phyloP scores from a whole-genome alignment of 345 rosid genomes.

The Brassica rapa region DNA sequence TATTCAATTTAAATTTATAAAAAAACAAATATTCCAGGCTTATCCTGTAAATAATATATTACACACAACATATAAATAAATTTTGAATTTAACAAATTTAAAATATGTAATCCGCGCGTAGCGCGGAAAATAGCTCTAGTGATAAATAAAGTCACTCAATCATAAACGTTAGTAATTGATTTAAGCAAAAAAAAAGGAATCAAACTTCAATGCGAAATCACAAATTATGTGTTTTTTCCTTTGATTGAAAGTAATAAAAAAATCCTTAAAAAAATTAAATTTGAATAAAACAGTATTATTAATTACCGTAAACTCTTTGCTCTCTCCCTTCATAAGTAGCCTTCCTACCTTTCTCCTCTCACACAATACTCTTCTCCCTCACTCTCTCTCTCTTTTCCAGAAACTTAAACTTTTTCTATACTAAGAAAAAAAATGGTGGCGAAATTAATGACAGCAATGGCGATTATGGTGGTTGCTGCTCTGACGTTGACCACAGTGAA shows the following conservation, averaged over 20 bases:
- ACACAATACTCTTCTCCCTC: constrained; percentile 4
- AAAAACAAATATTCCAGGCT: too few species aligned
- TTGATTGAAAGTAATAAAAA: not conserved
- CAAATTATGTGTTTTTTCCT: not conserved
- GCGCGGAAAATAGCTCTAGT: not conserved
- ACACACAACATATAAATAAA: too few species aligned
- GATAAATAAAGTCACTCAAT: not conserved
- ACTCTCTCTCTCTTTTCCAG: not conserved
- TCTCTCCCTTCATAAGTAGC: constrained; percentile 37
- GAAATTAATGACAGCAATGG: constrained; percentile 5
- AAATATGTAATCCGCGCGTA: too few species aligned
- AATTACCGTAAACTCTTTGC: constrained; percentile 22
- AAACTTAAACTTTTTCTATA: not conserved
- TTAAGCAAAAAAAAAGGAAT: not conserved
- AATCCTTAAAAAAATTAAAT: not conserved
- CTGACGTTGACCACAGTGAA: constrained; percentile 29
- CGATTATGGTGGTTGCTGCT: constrained; percentile 19
- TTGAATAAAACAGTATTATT: not conserved
- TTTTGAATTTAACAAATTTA: too few species aligned
- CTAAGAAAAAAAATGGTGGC: constrained; percentile 30
- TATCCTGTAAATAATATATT: too few species aligned
- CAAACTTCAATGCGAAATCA: not conserved
- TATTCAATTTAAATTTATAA: too few species aligned
- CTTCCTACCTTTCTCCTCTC: constrained; percentile 21
- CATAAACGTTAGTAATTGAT: not conserved